Conservation (phyloP, 1,139 yeast species). For the Candida sp. region DNA sequence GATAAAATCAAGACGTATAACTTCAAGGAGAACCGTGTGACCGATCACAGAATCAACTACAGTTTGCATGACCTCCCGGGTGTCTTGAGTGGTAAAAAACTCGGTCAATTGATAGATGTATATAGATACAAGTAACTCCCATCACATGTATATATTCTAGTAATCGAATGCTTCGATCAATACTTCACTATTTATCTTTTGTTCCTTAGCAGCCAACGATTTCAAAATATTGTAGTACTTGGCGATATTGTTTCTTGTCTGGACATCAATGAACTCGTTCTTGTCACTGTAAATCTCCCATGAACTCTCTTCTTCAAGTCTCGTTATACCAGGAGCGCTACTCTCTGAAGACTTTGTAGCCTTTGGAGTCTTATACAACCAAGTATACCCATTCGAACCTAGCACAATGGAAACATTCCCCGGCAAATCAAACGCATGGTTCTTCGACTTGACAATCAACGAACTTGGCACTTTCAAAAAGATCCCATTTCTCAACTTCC, state of each 20-base stretch:
- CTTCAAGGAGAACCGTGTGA: conserved; percentile 88
- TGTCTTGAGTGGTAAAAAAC: conserved; percentile 73
- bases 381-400: conserved; percentile 94
- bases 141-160: not conserved
- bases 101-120: conserved; percentile 57
- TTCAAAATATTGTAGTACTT: conserved; percentile 85
- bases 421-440: conserved; percentile 85
- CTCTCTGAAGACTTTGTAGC: conserved; percentile 21
- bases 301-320: conserved; percentile 92
- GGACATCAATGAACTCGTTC: conserved; percentile 71
- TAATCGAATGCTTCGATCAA: conserved; percentile 5
- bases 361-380: conserved; percentile 78
- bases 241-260: conserved; percentile 74
- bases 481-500: conserved; percentile 91
- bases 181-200: conserved; percentile 2
- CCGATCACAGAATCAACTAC: conserved; percentile 91
- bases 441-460: conserved; percentile 80
- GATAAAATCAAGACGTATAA: conserved; percentile 96
- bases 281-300: conserved; percentile 95
- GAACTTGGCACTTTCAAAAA: conserved; percentile 84
- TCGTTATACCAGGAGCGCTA: conserved; percentile 60
- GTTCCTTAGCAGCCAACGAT: conserved; percentile 56
- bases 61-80: conserved; percentile 83
- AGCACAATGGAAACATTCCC: conserved; percentile 90
- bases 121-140: conserved; percentile 2